Evolutionary conservation across 2,329 filamentous ascomycete genomes (phyloP).

Genomic region (Amphichorda felina): DNA sequence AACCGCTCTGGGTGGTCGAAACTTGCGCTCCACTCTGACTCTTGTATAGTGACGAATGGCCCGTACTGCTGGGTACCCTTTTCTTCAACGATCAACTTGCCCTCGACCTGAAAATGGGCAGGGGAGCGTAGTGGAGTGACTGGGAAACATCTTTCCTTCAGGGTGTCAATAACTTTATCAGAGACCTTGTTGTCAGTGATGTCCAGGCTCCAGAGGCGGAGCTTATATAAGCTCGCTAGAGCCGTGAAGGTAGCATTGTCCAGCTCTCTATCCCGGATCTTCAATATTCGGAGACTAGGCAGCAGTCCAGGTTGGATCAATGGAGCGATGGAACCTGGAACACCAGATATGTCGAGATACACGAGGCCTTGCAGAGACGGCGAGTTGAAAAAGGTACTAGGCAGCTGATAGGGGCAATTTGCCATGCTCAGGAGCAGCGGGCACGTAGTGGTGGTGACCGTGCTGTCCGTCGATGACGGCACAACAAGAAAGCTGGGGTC

Average conservation of each 20-base stretch:
- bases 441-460: neutral
- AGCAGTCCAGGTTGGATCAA: slow-evolving; percentile 23
- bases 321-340: slow-evolving; percentile 30
- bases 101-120: slow-evolving; percentile 31
- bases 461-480: neutral
- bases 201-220: slow-evolving; percentile 45
- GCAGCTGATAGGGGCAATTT: slow-evolving; percentile 25
- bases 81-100: slow-evolving; percentile 19
- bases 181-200: slow-evolving; percentile 38
- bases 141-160: slow-evolving; percentile 19
- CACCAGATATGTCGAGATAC: slow-evolving; percentile 39
- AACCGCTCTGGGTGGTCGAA: slow-evolving; percentile 35
- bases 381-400: slow-evolving; percentile 24
- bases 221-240: slow-evolving; percentile 17
- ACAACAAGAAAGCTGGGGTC: slow-evolving; percentile 25
- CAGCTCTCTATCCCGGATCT: slow-evolving; percentile 33
- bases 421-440: slow-evolving; percentile 27
- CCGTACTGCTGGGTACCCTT: slow-evolving; percentile 22
- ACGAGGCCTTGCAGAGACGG: slow-evolving; percentile 26
- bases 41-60: slow-evolving; percentile 29
- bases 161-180: slow-evolving; percentile 24
- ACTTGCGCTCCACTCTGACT: slow-evolving; percentile 30
- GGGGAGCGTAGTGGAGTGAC: slow-evolving; percentile 18
- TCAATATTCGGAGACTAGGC: slow-evolving; percentile 38
- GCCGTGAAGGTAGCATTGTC: slow-evolving; percentile 23